A percentile compares a stretch with the other conserved stretches of the same genome.
Evolutionary conservation across 2,329 filamentous ascomycete species (phyloP).

Genomic region (Venturia oleaginea): DNA sequence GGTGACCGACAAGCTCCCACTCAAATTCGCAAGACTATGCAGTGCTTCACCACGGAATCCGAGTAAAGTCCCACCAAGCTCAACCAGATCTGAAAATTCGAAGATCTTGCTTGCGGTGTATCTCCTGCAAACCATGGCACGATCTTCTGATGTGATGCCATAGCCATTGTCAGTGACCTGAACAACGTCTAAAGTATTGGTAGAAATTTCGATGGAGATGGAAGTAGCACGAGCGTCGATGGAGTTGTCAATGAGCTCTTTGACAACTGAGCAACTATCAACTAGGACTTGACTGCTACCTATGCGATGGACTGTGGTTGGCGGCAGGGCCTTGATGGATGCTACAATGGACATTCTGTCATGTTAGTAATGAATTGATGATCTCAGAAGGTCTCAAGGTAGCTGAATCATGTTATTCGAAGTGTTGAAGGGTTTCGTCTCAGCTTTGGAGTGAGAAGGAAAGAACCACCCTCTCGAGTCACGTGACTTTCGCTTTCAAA

Average conservation of each 20-base stretch:
- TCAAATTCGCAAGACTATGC: conserved; percentile 54
- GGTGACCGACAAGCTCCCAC: conserved; percentile 47
- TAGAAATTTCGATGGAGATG: conserved; percentile 54
- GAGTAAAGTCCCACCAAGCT: conserved; percentile 50
- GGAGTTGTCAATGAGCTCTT: conserved; percentile 70
- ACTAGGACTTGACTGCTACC: conserved; percentile 53
- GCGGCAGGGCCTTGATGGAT: conserved; percentile 34
- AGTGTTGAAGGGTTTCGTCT: neutral
- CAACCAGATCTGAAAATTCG: conserved; percentile 52
- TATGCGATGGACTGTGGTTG: conserved; percentile 31
- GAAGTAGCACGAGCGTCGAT: conserved; percentile 61
- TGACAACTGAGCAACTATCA: conserved; percentile 54
- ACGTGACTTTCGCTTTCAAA: neutral
- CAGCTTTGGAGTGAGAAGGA: neutral
- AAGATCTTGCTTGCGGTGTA: conserved; percentile 67
- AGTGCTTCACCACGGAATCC: conserved; percentile 71
- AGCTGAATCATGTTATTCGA: neutral
- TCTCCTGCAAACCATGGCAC: conserved; percentile 51
- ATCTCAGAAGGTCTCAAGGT: neutral
- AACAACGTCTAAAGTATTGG: conserved; percentile 59
- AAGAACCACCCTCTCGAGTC: neutral
- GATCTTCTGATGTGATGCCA: conserved; percentile 57
- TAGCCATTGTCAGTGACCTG: conserved; percentile 66
- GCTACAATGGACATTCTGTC: conserved; percentile 1
- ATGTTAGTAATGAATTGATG: neutral